These are phyloP conservation scores for Rhodotorula graminis DNA, from an alignment of 768 basidiomycete genomes.

Conservation along the genomic window DNA sequence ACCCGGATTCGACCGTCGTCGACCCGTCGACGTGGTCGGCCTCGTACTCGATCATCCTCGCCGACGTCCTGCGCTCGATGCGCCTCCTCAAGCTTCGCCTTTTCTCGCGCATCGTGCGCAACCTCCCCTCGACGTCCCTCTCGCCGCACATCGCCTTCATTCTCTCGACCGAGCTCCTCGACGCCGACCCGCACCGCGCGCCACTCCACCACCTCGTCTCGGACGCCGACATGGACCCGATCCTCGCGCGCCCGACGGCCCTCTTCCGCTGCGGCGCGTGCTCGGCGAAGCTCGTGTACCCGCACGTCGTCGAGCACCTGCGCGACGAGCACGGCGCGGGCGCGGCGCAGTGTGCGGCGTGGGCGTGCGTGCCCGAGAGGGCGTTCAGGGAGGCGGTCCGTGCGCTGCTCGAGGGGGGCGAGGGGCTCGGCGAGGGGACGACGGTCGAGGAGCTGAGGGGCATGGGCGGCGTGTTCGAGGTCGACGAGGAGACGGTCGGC, in stretches of 20 bases:
- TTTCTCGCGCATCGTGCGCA: not conserved
- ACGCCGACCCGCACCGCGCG: not conserved
- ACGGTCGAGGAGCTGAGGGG: no score
- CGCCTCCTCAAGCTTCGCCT: constrained; percentile 16
- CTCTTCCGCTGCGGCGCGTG: constrained; percentile 1
- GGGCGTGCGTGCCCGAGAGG: no score
- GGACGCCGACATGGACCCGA: not conserved
- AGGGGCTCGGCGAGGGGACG: no score
- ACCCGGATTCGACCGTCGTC: not conserved
- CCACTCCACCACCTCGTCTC: not conserved
- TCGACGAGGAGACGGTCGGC: no score
- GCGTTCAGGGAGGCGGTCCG: not conserved
- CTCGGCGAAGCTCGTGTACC: not conserved
- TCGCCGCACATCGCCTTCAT: not conserved
- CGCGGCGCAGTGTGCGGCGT: not conserved
- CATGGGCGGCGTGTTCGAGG: no score
- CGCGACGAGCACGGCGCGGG: not conserved
- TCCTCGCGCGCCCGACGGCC: not conserved
- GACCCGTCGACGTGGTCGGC: not conserved
- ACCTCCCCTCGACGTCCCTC: not conserved
- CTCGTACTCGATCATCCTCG: not conserved
- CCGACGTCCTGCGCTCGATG: constrained; percentile 14
- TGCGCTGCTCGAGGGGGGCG: not conserved
- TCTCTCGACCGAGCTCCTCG: not conserved
- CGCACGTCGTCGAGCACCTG: not conserved